Conservation (phyloP, 345 rosid species). For the Syzygium aqueum region DNA sequence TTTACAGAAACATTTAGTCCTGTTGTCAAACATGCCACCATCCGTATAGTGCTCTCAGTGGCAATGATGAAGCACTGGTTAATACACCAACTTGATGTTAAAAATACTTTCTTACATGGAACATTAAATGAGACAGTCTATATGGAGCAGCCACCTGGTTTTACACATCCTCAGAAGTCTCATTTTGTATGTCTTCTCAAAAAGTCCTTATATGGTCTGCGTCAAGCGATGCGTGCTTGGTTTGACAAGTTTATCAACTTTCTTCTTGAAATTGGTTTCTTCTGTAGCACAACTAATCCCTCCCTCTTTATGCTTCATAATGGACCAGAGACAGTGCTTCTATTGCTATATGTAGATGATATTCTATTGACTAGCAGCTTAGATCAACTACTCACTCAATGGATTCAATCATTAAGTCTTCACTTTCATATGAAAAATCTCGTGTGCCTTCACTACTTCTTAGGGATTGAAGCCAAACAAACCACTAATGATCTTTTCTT, state of each 20-base stretch:
- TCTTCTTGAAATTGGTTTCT: background rate
- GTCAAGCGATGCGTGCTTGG: background rate
- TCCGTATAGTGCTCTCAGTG: accelerated
- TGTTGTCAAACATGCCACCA: background rate
- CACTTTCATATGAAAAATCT: too few species aligned
- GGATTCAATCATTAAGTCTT: background rate
- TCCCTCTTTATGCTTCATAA: background rate
- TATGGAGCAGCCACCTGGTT: background rate
- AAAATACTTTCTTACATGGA: background rate
- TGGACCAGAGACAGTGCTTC: accelerated
- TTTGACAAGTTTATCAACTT: background rate
- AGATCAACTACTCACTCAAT: accelerated
- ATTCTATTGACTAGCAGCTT: background rate
- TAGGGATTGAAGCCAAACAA: too few species aligned
- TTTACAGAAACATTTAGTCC: background rate
- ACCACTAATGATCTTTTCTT: accelerated
- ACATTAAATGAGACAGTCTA: background rate
- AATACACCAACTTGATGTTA: background rate
- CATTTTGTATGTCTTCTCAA: background rate
- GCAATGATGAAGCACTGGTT: background rate
- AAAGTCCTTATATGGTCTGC: background rate
- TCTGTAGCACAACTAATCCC: background rate
- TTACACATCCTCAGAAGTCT: background rate
- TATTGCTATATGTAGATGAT: background rate
- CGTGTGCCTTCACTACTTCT: accelerated